Evolutionary conservation across 1,284 basidiomycete genomes (phyloP), one percentile per base, ranked within the genome.

Genomic region (Exsudoporus floridanus): DNA sequence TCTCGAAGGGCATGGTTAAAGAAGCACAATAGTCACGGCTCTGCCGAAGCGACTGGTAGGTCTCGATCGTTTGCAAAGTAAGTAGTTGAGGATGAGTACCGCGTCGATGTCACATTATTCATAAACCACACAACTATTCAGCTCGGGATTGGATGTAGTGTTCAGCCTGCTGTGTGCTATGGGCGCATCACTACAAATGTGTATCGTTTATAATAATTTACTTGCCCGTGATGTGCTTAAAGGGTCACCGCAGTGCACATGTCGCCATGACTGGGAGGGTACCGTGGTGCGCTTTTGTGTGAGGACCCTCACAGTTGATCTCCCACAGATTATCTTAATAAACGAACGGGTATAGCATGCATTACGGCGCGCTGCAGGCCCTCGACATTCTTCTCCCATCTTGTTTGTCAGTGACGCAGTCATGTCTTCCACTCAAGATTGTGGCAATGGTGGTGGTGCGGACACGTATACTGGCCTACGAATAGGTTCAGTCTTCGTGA

Each of bases 401-500:
- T 35, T 16, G 1, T 13, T 31, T 23, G 6, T 43, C 14, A 18
- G 19, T 21, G 39, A n/a, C 46, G 41, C 30, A 19, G n/a, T 25
- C 39, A 70, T 69, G 66, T 65, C 67, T 42, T 57, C 59, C 21
- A 8, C 50, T 16, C 5, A 44, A 23, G 38, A 67, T 21, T 73
- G 72, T 50, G 61, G 70, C 19, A 53, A 48, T 25, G 75, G 76
- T 14, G 74, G 72, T 23, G 74, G 75, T 18, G 60, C 67, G 5
- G 54, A 75, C 49, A 64, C 70, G 12, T 71, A 70, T 58, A 63
- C 72, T 3, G 59, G 66, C 34, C 74, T 95, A 31, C 81, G 93
- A 3, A 81, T 98, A 53, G 95, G 83, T 2, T 84, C 92, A 25
- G 79, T 98, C 65, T 98, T 98, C 73, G 82, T 98, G 70, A 88